Base-by-base conservation (phyloP, 169 alveolate genomes). In the Eimeria sp. region DNA sequence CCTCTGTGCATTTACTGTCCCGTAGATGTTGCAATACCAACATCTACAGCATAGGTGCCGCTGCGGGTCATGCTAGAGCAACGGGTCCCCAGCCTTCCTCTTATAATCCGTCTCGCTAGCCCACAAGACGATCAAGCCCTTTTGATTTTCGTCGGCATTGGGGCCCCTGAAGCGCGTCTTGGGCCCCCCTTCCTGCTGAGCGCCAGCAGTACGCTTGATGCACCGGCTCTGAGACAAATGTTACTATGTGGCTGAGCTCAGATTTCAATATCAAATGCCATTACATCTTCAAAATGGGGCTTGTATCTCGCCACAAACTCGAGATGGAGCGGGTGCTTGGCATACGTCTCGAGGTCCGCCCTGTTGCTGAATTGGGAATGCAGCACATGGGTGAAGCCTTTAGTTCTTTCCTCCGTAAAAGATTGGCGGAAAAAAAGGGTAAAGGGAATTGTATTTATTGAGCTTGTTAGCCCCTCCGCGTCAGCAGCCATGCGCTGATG, bases 381-480 rank as follows among this genome's bases (percentile, higher is more conserved):
- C 58, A 92, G 91, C 7, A 92, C 86, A n/a, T 92, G 95, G 67
- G 92, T 75, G 84, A 47, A 92, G 13, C 95, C 95, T 63, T 78
- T 92, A 7, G 95, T 47, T 43, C 95, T 70, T 27, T 92, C 95
- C 9, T 75, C 73, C 6, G 95, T 92, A 18, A 92, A 27, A 20
- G 95, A 58, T 10, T 83, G 67, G 34, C 86, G 82, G 57, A 92
- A 43, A n/a, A 57, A 83, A 27, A 92, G 82, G 70, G 70, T 20
- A 67, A 92, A 92, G 20, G 67, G 70, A 6, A 92, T 83, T 14
- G 73, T 72, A 40, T 72, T 51, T 22, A 92, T 92, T 57, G 70
- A 40, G 27, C 67, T 20, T 18, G n/a, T 34, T 18, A 92, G 91
- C 73, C 61, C 90, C 27, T 70, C 90, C 20, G 90, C 95, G 5